Evolutionary conservation across 306 rosid species (phyloP).

Genomic region (Delonix regia): DNA sequence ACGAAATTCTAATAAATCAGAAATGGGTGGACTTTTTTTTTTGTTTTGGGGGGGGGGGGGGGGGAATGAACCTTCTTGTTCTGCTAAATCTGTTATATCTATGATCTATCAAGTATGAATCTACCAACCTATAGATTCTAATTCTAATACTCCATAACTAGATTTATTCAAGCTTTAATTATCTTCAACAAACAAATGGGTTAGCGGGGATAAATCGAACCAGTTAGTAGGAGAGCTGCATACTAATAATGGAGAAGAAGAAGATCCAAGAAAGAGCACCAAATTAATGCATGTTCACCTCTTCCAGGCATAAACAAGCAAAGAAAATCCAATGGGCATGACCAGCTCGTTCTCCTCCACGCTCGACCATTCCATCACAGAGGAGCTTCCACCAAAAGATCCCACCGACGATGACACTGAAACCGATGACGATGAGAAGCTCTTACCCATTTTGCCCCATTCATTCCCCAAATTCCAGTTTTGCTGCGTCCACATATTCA

Average conservation of each 20-base stretch:
- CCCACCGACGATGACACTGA: conserved; percentile 79
- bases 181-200: conserved; percentile 62
- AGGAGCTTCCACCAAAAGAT: conserved; percentile 72
- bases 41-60: too few relatives aligned
- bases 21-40: neutral
- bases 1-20: neutral
- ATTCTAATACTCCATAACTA: conserved; percentile 16
- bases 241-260: neutral
- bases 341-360: conserved; percentile 71
- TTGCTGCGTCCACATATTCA: conserved; percentile 52
- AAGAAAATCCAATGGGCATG: conserved; percentile 66
- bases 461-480: conserved; percentile 67
- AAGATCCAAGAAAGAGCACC: neutral
- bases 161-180: conserved; percentile 26
- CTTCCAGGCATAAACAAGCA: conserved; percentile 75
- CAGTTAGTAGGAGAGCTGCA: neutral
- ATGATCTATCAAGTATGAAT: conserved; percentile 10
- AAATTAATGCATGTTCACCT: conserved; percentile 40
- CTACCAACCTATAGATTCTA: neutral
- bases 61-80: neutral
- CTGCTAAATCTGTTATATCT: conserved; percentile 6
- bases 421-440: conserved; percentile 71
- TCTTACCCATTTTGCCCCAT: conserved; percentile 67
- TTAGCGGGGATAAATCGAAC: conserved; percentile 29
- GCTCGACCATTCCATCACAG: conserved; percentile 75